phyloP scores from a whole-genome alignment of 1,139 yeast genomes.

The Saccharomyces hybrid region DNA sequence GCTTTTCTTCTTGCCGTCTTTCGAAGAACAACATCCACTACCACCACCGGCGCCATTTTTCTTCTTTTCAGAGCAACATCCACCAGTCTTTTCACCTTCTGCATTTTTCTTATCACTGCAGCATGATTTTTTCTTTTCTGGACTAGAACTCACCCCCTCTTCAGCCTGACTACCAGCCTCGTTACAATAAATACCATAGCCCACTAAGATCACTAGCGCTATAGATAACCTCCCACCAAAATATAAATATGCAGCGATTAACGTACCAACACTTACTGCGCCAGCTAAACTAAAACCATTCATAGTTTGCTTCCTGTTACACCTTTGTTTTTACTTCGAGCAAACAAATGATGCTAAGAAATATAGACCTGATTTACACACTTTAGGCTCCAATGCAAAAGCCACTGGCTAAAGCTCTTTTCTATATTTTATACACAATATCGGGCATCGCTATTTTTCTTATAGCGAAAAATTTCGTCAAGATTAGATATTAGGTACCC shows the following conservation, averaged over 20 bases:
- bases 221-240: constrained; percentile 34
- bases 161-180: constrained; percentile 2
- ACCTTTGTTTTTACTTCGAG: background rate
- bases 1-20: constrained; percentile 8
- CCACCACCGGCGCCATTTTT: constrained; percentile 4
- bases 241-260: constrained; percentile 9
- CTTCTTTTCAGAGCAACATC: constrained; percentile 2
- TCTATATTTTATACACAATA: background rate
- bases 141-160: background rate
- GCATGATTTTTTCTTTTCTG: constrained; percentile 3
- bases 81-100: constrained; percentile 1
- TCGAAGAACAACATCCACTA: constrained; percentile 4
- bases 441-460: background rate
- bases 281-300: constrained; percentile 2
- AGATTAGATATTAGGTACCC: background rate
- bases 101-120: constrained; percentile 1
- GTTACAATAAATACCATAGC: constrained; percentile 25
- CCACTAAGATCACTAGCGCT: constrained; percentile 24
- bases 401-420: background rate
- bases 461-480: background rate
- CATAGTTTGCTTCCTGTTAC: background rate
- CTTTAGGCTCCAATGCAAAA: no score
- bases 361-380: no score
- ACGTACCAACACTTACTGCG: constrained; percentile 5
- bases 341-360: no score